These are phyloP conservation scores for Camelina sativa DNA, from an alignment of 345 rosid species.

Conservation along the genomic window DNA sequence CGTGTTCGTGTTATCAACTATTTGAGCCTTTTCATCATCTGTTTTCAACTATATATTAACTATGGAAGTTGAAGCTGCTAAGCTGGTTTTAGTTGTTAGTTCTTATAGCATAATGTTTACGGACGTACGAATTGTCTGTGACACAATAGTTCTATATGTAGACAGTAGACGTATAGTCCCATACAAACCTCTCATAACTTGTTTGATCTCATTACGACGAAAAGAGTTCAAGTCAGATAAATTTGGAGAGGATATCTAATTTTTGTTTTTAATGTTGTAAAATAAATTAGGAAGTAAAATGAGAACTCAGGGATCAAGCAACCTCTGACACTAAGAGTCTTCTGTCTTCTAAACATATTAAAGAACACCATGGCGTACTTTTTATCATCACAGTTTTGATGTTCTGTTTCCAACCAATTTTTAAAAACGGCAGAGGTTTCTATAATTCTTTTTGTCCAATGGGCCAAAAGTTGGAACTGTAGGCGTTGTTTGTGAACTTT, in stretches of 20 bases:
- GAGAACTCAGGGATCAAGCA: no score
- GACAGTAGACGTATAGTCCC: no score
- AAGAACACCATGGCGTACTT: neutral
- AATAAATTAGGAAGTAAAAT: no score
- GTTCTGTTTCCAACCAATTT: neutral
- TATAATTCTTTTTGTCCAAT: neutral
- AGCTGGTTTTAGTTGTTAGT: neutral
- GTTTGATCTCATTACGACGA: no score
- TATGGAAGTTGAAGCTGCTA: neutral
- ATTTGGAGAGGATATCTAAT: no score
- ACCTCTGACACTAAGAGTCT: neutral
- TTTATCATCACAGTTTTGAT: neutral
- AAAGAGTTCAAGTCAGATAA: no score
- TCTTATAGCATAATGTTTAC: neutral
- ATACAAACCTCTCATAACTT: no score
- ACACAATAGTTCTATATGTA: slow-evolving; percentile 1
- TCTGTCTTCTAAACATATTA: neutral
- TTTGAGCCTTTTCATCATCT: neutral
- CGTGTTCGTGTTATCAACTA: slow-evolving; percentile 9
- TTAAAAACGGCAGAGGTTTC: neutral
- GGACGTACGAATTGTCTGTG: slow-evolving; percentile 13
- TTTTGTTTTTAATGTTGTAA: no score
- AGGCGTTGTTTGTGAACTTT: neutral
- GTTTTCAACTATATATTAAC: neutral
- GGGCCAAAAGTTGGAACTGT: slow-evolving; percentile 19